A percentile compares a stretch with the other conserved stretches of the same genome.
Evolutionary conservation across 352 stramenopile genomes (phyloP).

Genomic region (Pythium angustatum): DNA sequence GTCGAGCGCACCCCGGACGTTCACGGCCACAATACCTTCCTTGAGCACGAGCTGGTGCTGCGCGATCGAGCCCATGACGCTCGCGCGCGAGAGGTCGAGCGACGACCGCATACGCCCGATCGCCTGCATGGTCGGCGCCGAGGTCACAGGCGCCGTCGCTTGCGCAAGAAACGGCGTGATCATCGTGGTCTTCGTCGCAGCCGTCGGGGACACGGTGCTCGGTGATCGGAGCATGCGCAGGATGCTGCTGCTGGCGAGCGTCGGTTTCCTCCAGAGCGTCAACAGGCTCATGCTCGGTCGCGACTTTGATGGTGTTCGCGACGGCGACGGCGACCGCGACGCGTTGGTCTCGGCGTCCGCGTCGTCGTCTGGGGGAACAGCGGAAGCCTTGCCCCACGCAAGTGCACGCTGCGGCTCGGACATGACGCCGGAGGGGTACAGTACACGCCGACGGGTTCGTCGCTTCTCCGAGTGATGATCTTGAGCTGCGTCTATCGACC

Average conservation of each 20-base stretch:
- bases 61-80: constrained; percentile 13
- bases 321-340: neutral
- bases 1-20: constrained; percentile 36
- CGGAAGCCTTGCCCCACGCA: constrained; percentile 1
- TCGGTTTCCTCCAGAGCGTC: neutral
- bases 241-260: constrained; percentile 1
- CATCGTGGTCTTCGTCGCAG: neutral
- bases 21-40: constrained; percentile 6
- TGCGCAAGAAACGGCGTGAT: neutral
- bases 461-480: no score
- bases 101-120: constrained; percentile 22
- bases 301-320: neutral
- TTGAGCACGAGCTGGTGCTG: constrained; percentile 13
- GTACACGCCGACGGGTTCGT: no score
- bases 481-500: no score
- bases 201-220: neutral
- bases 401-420: constrained; percentile 7
- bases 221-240: neutral
- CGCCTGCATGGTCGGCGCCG: constrained; percentile 3
- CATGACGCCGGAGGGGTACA: no score
- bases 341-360: neutral
- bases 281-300: neutral
- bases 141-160: neutral
- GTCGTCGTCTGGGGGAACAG: neutral
- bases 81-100: constrained; percentile 22